These are phyloP conservation scores for Blepharisma stoltei DNA, from an alignment of 73 alveolate species.

Conservation along the genomic window DNA sequence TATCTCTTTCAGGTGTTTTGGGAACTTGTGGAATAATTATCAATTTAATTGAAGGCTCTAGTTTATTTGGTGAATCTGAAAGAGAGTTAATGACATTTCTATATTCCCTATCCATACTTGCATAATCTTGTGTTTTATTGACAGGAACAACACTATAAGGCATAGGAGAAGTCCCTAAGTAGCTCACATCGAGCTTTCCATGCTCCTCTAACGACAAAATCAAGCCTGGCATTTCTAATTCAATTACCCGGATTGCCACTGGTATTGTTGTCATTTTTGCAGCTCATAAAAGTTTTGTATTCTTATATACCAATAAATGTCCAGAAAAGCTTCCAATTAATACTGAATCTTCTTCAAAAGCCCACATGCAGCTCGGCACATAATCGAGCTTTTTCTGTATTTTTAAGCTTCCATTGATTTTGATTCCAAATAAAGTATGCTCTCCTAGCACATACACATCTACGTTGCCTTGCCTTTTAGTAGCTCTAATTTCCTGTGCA, in stretches of 20 bases:
- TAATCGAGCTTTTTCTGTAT: constrained; percentile 57
- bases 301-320: constrained; percentile 53
- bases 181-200: constrained; percentile 55
- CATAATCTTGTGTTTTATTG: background rate
- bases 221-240: constrained; percentile 44
- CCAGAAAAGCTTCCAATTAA: constrained; percentile 58
- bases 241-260: constrained; percentile 36
- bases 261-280: constrained; percentile 50
- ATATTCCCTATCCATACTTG: constrained; percentile 20
- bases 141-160: constrained; percentile 27
- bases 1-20: background rate
- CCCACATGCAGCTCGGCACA: constrained; percentile 50
- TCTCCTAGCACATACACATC: constrained; percentile 32
- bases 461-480: background rate
- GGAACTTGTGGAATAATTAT: background rate
- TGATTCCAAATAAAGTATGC: constrained; percentile 41
- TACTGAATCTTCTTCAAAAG: constrained; percentile 52
- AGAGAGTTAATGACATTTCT: background rate
- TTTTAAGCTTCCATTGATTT: constrained; percentile 27
- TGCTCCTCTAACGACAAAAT: constrained; percentile 50
- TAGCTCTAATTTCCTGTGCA: constrained; percentile 24
- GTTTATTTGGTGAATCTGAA: background rate
- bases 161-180: constrained; percentile 60
- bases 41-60: background rate
- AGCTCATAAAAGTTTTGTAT: constrained; percentile 64